Evolutionary conservation across 2,329 filamentous ascomycete species (phyloP).

Genomic region (Alternaria longipes): DNA sequence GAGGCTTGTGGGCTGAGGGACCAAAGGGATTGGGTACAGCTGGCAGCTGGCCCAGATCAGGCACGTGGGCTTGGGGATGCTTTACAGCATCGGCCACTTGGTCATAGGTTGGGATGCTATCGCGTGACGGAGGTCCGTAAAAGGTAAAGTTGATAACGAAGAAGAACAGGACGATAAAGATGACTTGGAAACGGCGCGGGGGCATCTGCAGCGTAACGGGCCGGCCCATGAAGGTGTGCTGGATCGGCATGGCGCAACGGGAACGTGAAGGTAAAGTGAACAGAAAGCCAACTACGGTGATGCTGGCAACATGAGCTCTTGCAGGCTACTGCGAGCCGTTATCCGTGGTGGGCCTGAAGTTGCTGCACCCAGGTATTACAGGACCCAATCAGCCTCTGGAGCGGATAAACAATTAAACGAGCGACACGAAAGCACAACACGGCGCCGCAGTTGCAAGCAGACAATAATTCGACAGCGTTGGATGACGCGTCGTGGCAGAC

Average conservation of each 20-base stretch:
- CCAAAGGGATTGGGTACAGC: conserved; percentile 70
- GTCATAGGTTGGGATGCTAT: conserved; percentile 50
- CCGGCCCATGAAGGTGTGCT: conserved; percentile 44
- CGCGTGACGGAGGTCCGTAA: conserved; percentile 47
- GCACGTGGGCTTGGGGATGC: conserved; percentile 46
- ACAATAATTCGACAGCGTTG: background rate
- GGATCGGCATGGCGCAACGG: conserved; percentile 43
- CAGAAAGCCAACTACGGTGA: conserved; percentile 18
- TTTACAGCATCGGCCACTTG: conserved; percentile 50
- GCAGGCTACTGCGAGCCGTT: conserved; percentile 16
- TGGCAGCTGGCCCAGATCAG: conserved; percentile 45
- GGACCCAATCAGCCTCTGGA: background rate
- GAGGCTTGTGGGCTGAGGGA: conserved; percentile 74
- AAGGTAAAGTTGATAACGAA: conserved; percentile 46
- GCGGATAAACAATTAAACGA: conserved; percentile 7
- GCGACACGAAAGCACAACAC: conserved; percentile 12
- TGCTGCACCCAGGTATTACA: background rate
- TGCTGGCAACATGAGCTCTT: conserved; percentile 17
- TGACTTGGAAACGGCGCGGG: conserved; percentile 59
- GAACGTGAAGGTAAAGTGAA: background rate
- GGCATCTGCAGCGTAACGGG: conserved; percentile 50
- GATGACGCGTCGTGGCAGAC: conserved; percentile 28
- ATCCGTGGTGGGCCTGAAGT: conserved; percentile 19
- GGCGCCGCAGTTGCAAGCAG: background rate
- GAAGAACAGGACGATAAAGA: conserved; percentile 50